Evolutionary conservation across 129 eudicot genomes (phyloP).

Genomic region (Daucus carota): DH1_v3.0 NC_030387.2:36053001-36053500

Average conservation of each 20-base stretch:
- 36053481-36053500: conserved; percentile 81
- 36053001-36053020: conserved; percentile 75
- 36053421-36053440: conserved; percentile 82
- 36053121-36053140: conserved; percentile 39
- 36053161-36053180: conserved; percentile 58
- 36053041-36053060: conserved; percentile 34
- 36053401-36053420: conserved; percentile 49
- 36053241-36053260: conserved; percentile 76
- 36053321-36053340: conserved; percentile 11
- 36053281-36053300: conserved; percentile 64
- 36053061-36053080: conserved; percentile 93
- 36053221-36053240: conserved; percentile 67
- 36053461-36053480: conserved; percentile 75
- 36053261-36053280: conserved; percentile 49
- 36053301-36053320: conserved; percentile 34
- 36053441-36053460: conserved; percentile 65
- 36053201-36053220: conserved; percentile 47
- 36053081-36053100: conserved; percentile 71
- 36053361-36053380: conserved; percentile 65
- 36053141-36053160: conserved; percentile 53
- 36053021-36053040: conserved; percentile 40
- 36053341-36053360: conserved; percentile 47
- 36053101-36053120: conserved; percentile 35
- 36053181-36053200: conserved; percentile 54
- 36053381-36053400: conserved; percentile 57